These are phyloP conservation scores for Leishmania martiniquensis DNA, from an alignment of 208 protist genomes.

Conservation along the genomic window DNA sequence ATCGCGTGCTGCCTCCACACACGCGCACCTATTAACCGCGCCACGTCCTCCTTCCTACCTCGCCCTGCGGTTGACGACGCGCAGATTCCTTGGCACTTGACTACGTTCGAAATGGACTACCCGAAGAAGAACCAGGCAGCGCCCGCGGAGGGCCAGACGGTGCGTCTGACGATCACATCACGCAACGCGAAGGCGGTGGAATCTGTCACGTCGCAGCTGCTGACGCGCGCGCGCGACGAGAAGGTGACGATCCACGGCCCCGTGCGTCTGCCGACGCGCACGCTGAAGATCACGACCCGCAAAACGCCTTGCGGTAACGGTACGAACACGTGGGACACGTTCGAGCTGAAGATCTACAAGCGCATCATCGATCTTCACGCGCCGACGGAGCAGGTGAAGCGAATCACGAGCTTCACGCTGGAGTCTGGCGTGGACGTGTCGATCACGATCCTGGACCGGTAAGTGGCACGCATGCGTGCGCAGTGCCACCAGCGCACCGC, in stretches of 20 bases:
- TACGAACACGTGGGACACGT: constrained; percentile 99
- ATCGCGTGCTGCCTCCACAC: not conserved
- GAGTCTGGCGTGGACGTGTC: constrained; percentile 89
- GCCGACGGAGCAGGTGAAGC: constrained; percentile 87
- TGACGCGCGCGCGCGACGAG: constrained; percentile 95
- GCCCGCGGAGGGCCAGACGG: constrained; percentile 77
- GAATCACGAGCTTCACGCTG: constrained; percentile 93
- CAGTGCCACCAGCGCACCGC: not conserved
- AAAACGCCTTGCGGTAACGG: constrained; percentile 99
- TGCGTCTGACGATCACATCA: constrained; percentile 98
- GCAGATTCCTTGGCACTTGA: constrained; percentile 55
- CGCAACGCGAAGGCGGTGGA: constrained; percentile 97
- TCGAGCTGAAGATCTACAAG: constrained; percentile 99
- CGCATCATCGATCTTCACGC: constrained; percentile 98
- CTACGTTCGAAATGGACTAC: constrained; percentile 84
- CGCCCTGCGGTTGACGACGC: not conserved
- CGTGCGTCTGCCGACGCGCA: constrained; percentile 98
- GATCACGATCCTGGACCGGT: constrained; percentile 80
- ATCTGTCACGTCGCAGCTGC: constrained; percentile 97
- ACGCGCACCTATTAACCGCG: not conserved
- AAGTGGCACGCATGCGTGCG: constrained; percentile 8
- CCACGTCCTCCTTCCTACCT: not conserved
- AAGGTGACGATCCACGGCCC: constrained; percentile 97
- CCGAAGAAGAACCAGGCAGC: constrained; percentile 73
- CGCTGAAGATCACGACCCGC: constrained; percentile 97